Evolutionary conservation across 176 grass and related monocot genomes (phyloP), one percentile per base, ranked within the genome.

Genomic region (Aegilops longissima): DNA sequence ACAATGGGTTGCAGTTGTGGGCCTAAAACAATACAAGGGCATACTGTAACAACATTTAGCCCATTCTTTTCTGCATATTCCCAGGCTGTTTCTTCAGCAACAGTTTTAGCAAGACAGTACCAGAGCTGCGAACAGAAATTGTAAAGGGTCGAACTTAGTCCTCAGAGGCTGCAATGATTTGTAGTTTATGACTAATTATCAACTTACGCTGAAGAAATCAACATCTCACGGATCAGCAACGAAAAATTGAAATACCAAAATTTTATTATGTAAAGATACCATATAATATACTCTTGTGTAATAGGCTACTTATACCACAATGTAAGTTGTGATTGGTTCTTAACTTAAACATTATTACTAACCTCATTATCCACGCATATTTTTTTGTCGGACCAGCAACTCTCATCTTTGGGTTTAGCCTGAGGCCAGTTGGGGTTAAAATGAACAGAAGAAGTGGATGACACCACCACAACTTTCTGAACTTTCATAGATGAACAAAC

Each of bases 41-140:
- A 83, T 17, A 86, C n/a, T 31, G 89, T 86, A 17, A 86, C 80
- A 27, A 90, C n/a, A 71, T 78, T 86, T 1, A 87, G 54, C 12
- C 29, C 84, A 78, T 44, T 52, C 56, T 79, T 79, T 17, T 79
- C 83, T 12, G 24, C 83, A 79, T 83, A 89, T 21, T 86, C 83
- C 44, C 73, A 14, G 5, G 90, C 83, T 34, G 66, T 85, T 23
- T 72, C 66, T 82, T 92, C 90, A 35, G 90, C 86, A 10, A 89
- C 25, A 44, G 68, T 79, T 29, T 92, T 92, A 27, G 90, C 83
- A 68, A 83, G 54, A 51, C 4, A 75, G 52, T 92, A 92, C 90
- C 90, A 92, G 61, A 79, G 44, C 90, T 92, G 63, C 52, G 1
- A 91, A 12, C 7, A 84, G 6, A 70, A 80, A 5, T 3, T 31